Evolutionary conservation across 2,329 filamentous ascomycete species (phyloP).

Genomic region (Pseudocercospora ulei): DNA sequence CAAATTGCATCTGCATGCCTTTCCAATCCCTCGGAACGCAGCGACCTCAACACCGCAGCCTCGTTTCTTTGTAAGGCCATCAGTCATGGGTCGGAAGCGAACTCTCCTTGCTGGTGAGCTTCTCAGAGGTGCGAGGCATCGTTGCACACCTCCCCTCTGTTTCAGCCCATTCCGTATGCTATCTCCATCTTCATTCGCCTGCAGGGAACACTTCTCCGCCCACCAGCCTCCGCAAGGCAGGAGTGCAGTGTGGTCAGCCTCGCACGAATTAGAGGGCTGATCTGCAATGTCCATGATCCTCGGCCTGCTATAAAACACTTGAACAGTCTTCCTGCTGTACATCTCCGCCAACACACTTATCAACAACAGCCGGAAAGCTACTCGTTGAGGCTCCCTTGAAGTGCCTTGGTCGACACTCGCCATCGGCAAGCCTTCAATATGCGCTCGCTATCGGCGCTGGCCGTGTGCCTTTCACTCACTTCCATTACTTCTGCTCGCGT

Average conservation of each 20-base stretch:
- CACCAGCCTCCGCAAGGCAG: conserved; percentile 30
- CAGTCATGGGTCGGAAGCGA: conserved; percentile 17
- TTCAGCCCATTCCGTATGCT: conserved; percentile 25
- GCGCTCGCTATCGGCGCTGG: conserved; percentile 26
- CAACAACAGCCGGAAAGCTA: conserved; percentile 11
- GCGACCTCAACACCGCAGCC: conserved; percentile 18
- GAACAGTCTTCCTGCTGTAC: conserved; percentile 8
- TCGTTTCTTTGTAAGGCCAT: conserved; percentile 8
- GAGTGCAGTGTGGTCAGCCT: conserved; percentile 13
- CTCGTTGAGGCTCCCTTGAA: conserved; percentile 12
- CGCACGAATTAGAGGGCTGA: conserved; percentile 15
- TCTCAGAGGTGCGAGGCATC: conserved; percentile 15
- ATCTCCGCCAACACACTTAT: conserved; percentile 17
- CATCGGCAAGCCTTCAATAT: conserved; percentile 23
- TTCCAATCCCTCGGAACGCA: conserved; percentile 27
- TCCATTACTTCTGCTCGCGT: conserved; percentile 25
- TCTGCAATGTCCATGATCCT: conserved; percentile 13
- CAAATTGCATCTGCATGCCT: conserved; percentile 31
- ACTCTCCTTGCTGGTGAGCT: conserved; percentile 8
- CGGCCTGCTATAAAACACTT: conserved; percentile 23
- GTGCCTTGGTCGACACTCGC: conserved; percentile 23
- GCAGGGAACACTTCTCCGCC: conserved; percentile 16
- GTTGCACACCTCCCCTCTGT: conserved; percentile 25
- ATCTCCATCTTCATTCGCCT: conserved; percentile 18
- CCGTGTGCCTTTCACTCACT: conserved; percentile 28